Base-by-base conservation (phyloP, 2,329 filamentous ascomycete genomes). In the Leptographium radiaticola region DNA sequence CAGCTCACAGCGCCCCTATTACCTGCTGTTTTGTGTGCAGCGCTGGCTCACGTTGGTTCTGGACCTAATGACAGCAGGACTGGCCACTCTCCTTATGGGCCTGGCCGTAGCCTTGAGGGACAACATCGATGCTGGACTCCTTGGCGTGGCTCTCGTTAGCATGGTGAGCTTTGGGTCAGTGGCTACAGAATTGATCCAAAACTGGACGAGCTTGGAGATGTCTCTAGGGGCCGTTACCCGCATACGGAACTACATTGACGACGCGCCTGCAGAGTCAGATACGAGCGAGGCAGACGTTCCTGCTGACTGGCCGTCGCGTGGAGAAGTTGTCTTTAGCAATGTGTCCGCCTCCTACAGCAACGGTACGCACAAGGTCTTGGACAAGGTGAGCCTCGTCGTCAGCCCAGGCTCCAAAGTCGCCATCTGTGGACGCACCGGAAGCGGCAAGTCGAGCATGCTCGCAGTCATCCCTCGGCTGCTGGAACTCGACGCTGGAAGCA, bases 21-120 rank as follows among this genome's bases (percentile, higher is more conserved):
- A 83, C 59, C 68, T 81, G 0, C 67, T 82, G 7, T 75, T 71
- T 54, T 72, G 73, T 42, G 71, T 80, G 4, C 80, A 83, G 60
- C 70, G 75, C 39, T 83, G 79, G 79, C 63, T 73, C 4, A 66
- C 63, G 0, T 59, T 72, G 1, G 67, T 70, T 0, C 60, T 72
- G 8, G 64, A 70, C 45, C 57, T 72, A 11, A 55, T 70, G 8
- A 68, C 71, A 1, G 66, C 65, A 3, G 64, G 60, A 6, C 53
- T 71, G 2, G 69, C 68, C 1, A 60, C 66, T 2, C 54, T 68
- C 15, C 58, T 71, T 18, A 62, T 67, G n/a, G 60, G 66, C 0
- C 60, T 73, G 6, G 63, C 66, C 4, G 64, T 69, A 6, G 56
- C 61, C n/a, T 60, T 70, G 10, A 62, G 65, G 13, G 59, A 60